phyloP scores from a whole-genome alignment of 805 yeast genomes.

The Zygotorulaspora danielsina region DNA sequence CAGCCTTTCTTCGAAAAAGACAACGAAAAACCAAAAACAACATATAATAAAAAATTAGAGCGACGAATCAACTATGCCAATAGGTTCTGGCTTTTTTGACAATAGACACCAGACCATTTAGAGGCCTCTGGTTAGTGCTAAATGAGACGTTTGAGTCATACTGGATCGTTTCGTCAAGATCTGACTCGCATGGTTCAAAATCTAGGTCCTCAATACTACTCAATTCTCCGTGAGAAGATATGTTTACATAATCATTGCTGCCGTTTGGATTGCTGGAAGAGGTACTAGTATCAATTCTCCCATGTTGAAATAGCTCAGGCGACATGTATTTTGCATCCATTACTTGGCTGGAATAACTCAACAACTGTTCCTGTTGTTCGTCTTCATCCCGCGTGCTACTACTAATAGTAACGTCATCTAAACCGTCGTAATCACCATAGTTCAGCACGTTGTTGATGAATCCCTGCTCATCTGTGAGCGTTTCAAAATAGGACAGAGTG shows the following conservation, averaged over 20 bases:
- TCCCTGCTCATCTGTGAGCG: conserved; percentile 23
- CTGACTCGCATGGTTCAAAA: conserved; percentile 12
- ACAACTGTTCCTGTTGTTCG: conserved; percentile 13
- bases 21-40: conserved; percentile 4
- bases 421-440: conserved; percentile 17
- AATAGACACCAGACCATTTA: conserved; percentile 19
- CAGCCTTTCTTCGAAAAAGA: neutral
- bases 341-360: conserved; percentile 9
- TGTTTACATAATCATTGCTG: conserved; percentile 25
- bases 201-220: conserved; percentile 31
- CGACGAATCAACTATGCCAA: conserved; percentile 21
- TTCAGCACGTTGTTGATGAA: conserved; percentile 24
- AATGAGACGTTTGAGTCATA: conserved; percentile 12
- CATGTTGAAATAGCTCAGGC: conserved; percentile 4
- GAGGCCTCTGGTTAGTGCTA: conserved; percentile 13
- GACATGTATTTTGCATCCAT: conserved; percentile 4
- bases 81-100: conserved; percentile 25
- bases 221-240: conserved; percentile 30
- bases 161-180: conserved; percentile 16
- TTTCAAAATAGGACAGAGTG: conserved; percentile 26
- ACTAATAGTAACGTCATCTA: conserved; percentile 22
- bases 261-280: conserved; percentile 8
- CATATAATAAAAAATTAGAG: no score
- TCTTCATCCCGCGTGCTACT: conserved; percentile 12
- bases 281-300: conserved; percentile 1